Percentiles rank a stretch among this genome's conserved stretches.
Evolutionary conservation across 164 flowering plant species (phyloP).

Genomic region (Cinnamomum micranthum): DNA sequence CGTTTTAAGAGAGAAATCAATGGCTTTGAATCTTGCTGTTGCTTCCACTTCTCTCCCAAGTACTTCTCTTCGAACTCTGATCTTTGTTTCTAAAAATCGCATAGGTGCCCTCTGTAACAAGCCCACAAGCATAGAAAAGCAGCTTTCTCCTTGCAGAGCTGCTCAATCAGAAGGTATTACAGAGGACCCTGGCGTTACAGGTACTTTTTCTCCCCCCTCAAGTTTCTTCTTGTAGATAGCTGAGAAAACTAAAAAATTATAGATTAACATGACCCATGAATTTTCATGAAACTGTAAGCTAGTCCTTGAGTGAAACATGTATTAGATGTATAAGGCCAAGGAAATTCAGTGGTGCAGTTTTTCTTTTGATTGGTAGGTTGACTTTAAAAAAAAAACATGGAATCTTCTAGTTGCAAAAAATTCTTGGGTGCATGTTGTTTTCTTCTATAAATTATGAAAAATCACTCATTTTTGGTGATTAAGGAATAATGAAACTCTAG

Average conservation of each 20-base stretch:
- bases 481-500: too few relatives aligned
- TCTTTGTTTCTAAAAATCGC: background rate
- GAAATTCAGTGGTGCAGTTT: too few relatives aligned
- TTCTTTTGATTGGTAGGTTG: too few relatives aligned
- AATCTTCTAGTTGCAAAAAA: background rate
- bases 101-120: background rate
- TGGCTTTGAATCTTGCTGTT: constrained; percentile 9
- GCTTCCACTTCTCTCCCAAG: constrained; percentile 7
- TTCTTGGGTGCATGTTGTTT: background rate
- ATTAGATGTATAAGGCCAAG: too few relatives aligned
- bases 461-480: background rate
- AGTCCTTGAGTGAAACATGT: too few relatives aligned
- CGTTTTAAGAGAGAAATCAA: constrained; percentile 2
- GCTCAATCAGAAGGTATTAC: constrained; percentile 14
- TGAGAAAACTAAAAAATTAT: too few relatives aligned
- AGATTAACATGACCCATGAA: too few relatives aligned
- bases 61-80: constrained; percentile 1
- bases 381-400: background rate
- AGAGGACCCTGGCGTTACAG: constrained; percentile 2
- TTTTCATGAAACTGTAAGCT: too few relatives aligned
- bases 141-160: constrained; percentile 8
- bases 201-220: background rate
- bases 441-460: background rate
- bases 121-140: constrained; percentile 4
- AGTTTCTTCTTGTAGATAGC: too few relatives aligned